Conservation (phyloP, 805 yeast genomes). For the Myxozyma nipponensis region DNA sequence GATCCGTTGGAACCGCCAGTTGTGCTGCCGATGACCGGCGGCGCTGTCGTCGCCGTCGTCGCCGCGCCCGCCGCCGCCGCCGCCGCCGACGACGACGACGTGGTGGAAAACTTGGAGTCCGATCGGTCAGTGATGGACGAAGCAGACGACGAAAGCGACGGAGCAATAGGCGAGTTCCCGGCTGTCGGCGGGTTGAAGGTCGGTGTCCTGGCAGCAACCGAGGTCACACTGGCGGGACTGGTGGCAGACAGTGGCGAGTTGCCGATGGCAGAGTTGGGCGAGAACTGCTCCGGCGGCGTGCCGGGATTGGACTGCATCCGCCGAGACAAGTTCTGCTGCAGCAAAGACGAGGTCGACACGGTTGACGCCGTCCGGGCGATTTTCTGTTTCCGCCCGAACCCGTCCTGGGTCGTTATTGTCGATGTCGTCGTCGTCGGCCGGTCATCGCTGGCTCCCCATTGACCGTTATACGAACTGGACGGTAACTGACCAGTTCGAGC, state of each 20-base stretch:
- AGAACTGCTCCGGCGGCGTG: slow-evolving; percentile 27
- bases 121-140: slow-evolving; percentile 13
- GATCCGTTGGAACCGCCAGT: slow-evolving; percentile 4
- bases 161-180: neutral
- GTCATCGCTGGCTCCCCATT: neutral
- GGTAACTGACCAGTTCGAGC: slow-evolving; percentile 2
- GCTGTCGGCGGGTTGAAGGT: neutral
- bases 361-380: slow-evolving; percentile 28
- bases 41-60: slow-evolving; percentile 1
- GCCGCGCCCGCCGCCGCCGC: neutral
- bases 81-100: neutral
- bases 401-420: too few species aligned
- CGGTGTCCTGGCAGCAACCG: neutral
- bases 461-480: neutral
- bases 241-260: neutral
- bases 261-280: slow-evolving; percentile 7
- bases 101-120: neutral
- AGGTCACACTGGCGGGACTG: slow-evolving; percentile 2
- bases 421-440: neutral
- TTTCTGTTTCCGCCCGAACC: slow-evolving; percentile 28
- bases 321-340: slow-evolving; percentile 25
- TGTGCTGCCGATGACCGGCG: slow-evolving; percentile 1
- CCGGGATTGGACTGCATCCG: slow-evolving; percentile 26
- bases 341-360: slow-evolving; percentile 18
- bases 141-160: slow-evolving; percentile 1